Conservation (phyloP, 78 protist species). For the Dictyostelium discoideum region DNA sequence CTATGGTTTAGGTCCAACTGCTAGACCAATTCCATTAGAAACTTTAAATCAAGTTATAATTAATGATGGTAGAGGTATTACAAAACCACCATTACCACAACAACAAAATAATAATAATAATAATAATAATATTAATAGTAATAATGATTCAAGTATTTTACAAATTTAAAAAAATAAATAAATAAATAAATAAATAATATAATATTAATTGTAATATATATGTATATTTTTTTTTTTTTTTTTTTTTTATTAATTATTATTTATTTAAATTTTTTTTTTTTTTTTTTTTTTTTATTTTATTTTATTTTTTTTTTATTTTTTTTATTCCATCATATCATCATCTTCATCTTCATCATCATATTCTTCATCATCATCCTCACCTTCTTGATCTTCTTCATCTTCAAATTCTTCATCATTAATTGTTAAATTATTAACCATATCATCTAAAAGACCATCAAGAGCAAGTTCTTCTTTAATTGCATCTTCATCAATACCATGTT, state of each 20-base stretch:
- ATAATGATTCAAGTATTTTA: neutral
- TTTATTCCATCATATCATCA: slow-evolving; percentile 50
- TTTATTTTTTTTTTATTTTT: neutral
- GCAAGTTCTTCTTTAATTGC: slow-evolving; percentile 49
- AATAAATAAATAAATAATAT: neutral
- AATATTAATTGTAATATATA: neutral
- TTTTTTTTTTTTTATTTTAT: slow-evolving; percentile 3
- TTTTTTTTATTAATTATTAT: neutral
- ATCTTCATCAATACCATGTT: slow-evolving; percentile 56
- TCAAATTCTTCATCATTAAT: slow-evolving; percentile 50
- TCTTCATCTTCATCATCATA: slow-evolving; percentile 53
- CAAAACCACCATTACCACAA: neutral
- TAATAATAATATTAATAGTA: too few relatives aligned
- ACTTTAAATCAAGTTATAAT: neutral
- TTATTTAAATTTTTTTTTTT: neutral
- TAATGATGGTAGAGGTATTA: neutral
- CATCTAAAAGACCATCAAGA: slow-evolving; percentile 63
- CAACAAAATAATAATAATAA: neutral
- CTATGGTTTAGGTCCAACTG: slow-evolving; percentile 1
- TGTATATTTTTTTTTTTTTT: neutral
- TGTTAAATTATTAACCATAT: neutral
- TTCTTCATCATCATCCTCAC: slow-evolving; percentile 33
- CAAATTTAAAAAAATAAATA: neutral
- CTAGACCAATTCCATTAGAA: neutral
- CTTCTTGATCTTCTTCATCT: slow-evolving; percentile 48